Conservation (phyloP, 169 alveolate genomes). For the Eimeria necatrix region DNA sequence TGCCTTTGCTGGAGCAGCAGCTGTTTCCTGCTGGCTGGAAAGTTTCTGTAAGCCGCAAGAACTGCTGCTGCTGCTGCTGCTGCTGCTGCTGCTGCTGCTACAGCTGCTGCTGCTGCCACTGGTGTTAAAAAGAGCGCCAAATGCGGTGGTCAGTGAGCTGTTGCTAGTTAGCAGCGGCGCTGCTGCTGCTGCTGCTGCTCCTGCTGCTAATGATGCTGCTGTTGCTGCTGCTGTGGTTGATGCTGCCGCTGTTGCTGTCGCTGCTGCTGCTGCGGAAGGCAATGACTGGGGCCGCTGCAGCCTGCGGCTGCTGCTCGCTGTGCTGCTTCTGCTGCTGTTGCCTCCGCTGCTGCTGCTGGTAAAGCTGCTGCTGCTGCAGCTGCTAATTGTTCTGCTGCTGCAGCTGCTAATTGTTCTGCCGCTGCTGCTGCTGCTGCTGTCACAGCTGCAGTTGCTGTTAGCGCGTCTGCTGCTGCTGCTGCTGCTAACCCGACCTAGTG, state of each 20-base stretch:
- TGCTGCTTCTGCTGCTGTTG: not conserved
- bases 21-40: not conserved
- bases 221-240: not conserved
- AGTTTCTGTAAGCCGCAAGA: not conserved
- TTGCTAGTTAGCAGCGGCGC: too few species aligned
- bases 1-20: not conserved
- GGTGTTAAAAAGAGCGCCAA: too few species aligned
- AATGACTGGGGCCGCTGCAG: not conserved
- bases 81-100: conserved; percentile 31
- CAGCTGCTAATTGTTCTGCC: too few species aligned
- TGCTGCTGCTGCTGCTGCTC: conserved; percentile 51
- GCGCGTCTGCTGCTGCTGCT: not conserved
- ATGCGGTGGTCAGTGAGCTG: too few species aligned
- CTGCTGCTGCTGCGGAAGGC: not conserved
- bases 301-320: not conserved
- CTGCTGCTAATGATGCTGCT: not conserved
- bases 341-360: not conserved
- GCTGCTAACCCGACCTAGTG: not conserved
- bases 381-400: too few species aligned
- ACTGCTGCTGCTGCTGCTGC: conserved; percentile 15
- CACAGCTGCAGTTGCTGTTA: not conserved
- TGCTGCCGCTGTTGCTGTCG: not conserved
- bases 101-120: not conserved
- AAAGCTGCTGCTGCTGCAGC: not conserved
- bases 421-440: conserved; percentile 1